A percentile compares a stretch with the other conserved stretches of the same genome.
phyloP scores from a whole-genome alignment of 75 land plant genomes.

The Isoetes taiwanensis region DNA sequence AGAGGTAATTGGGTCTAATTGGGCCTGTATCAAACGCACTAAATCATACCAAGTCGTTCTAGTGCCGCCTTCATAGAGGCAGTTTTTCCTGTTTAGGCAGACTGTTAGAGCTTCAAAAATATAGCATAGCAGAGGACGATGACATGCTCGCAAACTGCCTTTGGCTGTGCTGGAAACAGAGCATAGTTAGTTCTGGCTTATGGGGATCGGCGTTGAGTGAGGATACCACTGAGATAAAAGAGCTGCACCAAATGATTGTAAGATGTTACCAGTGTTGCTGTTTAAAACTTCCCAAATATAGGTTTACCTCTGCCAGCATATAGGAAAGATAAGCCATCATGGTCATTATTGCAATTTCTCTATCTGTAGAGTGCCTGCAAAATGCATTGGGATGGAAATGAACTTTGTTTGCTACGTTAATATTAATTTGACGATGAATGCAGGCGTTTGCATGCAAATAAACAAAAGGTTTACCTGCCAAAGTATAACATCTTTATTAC shows the following conservation, averaged over 20 bases:
- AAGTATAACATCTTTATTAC: conserved; percentile 40
- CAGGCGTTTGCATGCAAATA: not conserved
- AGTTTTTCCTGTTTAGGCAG: too few relatives aligned
- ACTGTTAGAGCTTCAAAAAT: too few relatives aligned
- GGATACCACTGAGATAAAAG: conserved; percentile 51
- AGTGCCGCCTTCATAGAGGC: too few relatives aligned
- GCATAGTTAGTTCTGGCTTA: too few relatives aligned
- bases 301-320: conserved; percentile 59
- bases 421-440: not conserved
- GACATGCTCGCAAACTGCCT: too few relatives aligned
- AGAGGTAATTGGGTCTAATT: too few relatives aligned
- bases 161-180: too few relatives aligned
- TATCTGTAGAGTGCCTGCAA: conserved; percentile 62
- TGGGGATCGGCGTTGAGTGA: too few relatives aligned
- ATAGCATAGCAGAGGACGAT: too few relatives aligned
- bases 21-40: too few relatives aligned
- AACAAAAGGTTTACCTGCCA: conserved; percentile 35
- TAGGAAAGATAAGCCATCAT: conserved; percentile 74
- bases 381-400: not conserved
- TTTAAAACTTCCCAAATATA: not conserved
- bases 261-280: not conserved
- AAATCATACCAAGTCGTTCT: too few relatives aligned
- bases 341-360: conserved; percentile 57
- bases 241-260: conserved; percentile 26
- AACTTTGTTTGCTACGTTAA: not conserved